Percentiles rank a stretch among this genome's conserved stretches.
phyloP scores from a whole-genome alignment of 202 grass and related monocot genomes.

The Panicum hallii region DNA sequence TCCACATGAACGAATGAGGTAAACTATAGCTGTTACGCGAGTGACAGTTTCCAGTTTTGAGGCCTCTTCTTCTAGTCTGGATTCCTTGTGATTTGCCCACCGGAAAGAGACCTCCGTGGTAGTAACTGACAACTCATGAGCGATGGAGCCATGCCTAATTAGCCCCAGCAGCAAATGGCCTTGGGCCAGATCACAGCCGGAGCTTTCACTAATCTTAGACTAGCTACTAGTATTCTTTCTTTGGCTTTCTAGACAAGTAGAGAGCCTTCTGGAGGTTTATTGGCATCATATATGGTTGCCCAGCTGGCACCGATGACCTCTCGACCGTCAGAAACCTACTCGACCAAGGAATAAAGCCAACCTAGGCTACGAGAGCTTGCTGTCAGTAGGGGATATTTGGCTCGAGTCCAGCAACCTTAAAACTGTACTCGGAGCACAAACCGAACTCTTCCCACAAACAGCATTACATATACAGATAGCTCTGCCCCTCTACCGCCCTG shows the following conservation, averaged over 20 bases:
- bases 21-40: neutral
- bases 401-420: conserved; percentile 28
- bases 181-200: neutral
- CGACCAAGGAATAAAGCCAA: conserved; percentile 48
- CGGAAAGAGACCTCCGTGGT: neutral
- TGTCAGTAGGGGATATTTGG: conserved; percentile 39
- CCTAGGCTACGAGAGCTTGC: conserved; percentile 13
- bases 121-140: neutral
- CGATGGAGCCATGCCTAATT: neutral
- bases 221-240: neutral
- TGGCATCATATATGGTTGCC: conserved; percentile 21
- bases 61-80: neutral
- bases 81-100: conserved; percentile 22
- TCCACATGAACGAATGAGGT: neutral
- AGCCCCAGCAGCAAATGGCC: neutral
- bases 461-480: conserved; percentile 13
- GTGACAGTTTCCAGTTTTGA: neutral
- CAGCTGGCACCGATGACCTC: conserved; percentile 36
- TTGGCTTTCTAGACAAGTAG: conserved; percentile 31
- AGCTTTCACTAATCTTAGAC: conserved; percentile 18
- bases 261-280: conserved; percentile 42
- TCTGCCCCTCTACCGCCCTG: neutral
- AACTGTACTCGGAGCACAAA: conserved; percentile 39
- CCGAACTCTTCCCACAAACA: conserved; percentile 29
- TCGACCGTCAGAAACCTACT: conserved; percentile 27